phyloP scores from a whole-genome alignment of 2,329 filamentous ascomycete species.

The Ophiobolus disseminans region DNA sequence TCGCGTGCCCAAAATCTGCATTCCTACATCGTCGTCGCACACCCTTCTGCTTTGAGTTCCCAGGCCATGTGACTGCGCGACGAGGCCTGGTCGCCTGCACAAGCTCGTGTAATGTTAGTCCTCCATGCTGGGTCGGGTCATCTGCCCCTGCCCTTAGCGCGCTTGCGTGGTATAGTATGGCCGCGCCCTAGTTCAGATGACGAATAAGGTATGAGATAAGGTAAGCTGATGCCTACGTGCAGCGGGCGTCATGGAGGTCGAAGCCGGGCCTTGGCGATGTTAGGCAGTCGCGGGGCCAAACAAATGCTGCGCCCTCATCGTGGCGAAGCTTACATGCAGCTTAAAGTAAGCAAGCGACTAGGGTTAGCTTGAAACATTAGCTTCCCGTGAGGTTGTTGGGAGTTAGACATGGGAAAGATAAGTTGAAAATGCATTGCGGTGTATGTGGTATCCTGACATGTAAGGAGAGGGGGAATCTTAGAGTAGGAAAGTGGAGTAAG shows the following conservation, averaged over 20 bases:
- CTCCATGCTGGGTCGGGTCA: background rate
- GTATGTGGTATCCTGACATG: background rate
- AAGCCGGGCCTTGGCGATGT: constrained; percentile 7
- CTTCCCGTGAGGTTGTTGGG: background rate
- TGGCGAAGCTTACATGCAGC: constrained; percentile 18
- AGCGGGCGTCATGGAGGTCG: constrained; percentile 9
- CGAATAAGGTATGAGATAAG: constrained; percentile 9
- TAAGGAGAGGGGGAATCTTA: constrained; percentile 12
- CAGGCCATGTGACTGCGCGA: background rate
- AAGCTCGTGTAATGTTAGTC: background rate
- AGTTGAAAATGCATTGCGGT: constrained; percentile 12
- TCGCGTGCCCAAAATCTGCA: background rate
- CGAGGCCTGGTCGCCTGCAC: background rate
- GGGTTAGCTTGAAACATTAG: constrained; percentile 1
- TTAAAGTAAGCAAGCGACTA: background rate
- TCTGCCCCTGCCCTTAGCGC: background rate
- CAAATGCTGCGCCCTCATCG: constrained; percentile 13
- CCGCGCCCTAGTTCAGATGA: too few species aligned
- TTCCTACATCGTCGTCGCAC: background rate
- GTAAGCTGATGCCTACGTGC: constrained; percentile 20
- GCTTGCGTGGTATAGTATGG: background rate
- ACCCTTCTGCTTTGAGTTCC: background rate
- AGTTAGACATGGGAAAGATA: background rate
- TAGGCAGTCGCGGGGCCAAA: constrained; percentile 20
- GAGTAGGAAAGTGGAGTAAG: background rate